Evolutionary conservation across 2,329 filamentous ascomycete genomes (phyloP).

Genomic region (Sporothrix mexicana): DNA sequence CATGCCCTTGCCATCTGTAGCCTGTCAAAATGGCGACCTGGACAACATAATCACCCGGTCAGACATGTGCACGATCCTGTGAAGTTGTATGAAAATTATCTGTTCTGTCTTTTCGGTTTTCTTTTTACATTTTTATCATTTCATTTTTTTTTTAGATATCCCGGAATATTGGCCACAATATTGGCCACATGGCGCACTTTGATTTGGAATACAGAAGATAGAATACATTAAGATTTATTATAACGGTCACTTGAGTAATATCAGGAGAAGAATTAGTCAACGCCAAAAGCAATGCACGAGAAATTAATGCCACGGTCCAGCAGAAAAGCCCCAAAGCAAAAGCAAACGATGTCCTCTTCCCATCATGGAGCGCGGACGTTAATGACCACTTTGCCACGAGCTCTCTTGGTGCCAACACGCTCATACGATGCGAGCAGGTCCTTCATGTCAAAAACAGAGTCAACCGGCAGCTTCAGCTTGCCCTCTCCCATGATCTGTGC

Average conservation of each 20-base stretch:
- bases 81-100: background rate
- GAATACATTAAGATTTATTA: too few species aligned
- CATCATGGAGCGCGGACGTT: slow-evolving; percentile 13
- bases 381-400: slow-evolving; percentile 32
- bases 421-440: slow-evolving; percentile 27
- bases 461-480: slow-evolving; percentile 33
- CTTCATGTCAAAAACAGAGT: slow-evolving; percentile 30
- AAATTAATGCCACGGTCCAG: background rate
- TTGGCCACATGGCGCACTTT: too few species aligned
- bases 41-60: background rate
- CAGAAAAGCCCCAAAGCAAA: background rate
- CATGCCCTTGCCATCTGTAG: background rate
- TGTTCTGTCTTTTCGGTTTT: background rate
- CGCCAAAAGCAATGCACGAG: background rate
- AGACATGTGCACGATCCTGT: slow-evolving; percentile 16
- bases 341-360: background rate
- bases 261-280: too few species aligned
- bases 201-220: too few species aligned
- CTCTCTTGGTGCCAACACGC: slow-evolving; percentile 31
- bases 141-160: background rate
- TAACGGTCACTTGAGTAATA: too few species aligned
- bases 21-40: background rate
- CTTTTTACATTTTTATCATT: background rate
- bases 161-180: too few species aligned
- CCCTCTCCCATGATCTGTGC: slow-evolving; percentile 41